Conservation (phyloP, 306 rosid genomes). For the Begonia peltatifolia region DNA sequence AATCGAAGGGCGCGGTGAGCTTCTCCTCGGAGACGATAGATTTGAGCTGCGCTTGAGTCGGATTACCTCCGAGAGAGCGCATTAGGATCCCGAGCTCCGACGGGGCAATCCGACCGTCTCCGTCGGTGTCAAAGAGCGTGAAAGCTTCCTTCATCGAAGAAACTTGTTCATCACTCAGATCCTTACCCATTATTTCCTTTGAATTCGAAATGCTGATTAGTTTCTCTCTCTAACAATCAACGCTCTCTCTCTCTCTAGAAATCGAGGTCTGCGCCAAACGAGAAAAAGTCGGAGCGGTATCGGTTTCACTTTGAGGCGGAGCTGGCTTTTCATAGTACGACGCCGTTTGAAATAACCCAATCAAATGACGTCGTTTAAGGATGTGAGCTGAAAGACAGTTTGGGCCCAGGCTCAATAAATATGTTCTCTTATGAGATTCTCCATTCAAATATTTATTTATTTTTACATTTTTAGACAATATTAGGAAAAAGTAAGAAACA, state of each 20-base stretch:
- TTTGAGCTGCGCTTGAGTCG: constrained; percentile 94
- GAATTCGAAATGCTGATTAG: constrained; percentile 10
- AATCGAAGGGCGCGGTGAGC: constrained; percentile 69
- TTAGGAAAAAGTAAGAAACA: too few relatives aligned
- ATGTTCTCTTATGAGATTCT: too few relatives aligned
- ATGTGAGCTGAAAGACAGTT: too few relatives aligned
- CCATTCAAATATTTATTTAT: too few relatives aligned
- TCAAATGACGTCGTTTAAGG: too few relatives aligned
- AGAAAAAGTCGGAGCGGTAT: too few relatives aligned
- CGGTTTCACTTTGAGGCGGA: too few relatives aligned
- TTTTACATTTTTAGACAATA: too few relatives aligned
- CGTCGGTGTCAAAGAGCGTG: constrained; percentile 80
- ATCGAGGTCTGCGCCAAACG: not conserved
- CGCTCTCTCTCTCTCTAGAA: not conserved
- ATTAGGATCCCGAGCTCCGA: constrained; percentile 96
- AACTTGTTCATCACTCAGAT: constrained; percentile 86
- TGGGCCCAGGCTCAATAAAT: too few relatives aligned
- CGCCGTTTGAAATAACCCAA: too few relatives aligned
- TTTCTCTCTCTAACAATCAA: constrained; percentile 1
- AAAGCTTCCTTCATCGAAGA: constrained; percentile 93
- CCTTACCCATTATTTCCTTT: constrained; percentile 58
- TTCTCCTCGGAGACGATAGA: constrained; percentile 68
- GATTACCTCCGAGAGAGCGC: constrained; percentile 95
- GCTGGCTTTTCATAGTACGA: too few relatives aligned
- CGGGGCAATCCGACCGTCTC: constrained; percentile 84